phyloP scores from a whole-genome alignment of 2,329 filamentous ascomycete species.

The Zymoseptoria tritici region DNA sequence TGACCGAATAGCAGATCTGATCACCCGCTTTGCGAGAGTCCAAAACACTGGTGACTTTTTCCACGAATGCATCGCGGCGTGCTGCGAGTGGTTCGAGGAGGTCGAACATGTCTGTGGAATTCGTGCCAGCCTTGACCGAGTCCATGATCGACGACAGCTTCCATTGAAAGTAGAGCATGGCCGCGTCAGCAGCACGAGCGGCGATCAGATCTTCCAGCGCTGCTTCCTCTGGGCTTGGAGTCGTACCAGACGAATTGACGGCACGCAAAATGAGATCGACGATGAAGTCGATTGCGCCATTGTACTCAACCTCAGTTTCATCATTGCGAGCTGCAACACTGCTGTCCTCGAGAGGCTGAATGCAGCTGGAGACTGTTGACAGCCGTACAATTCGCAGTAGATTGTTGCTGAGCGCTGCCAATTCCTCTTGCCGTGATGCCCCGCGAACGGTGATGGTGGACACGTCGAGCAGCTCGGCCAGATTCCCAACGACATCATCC shows the following conservation, averaged over 20 bases:
- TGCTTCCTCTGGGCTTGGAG: constrained; percentile 56
- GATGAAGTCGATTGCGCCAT: constrained; percentile 58
- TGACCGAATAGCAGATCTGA: constrained; percentile 66
- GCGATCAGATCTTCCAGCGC: constrained; percentile 73
- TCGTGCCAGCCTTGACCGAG: constrained; percentile 41
- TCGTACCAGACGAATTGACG: constrained; percentile 54
- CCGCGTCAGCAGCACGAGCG: constrained; percentile 64
- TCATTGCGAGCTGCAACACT: constrained; percentile 35
- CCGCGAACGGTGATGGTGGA: constrained; percentile 66
- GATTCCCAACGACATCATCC: constrained; percentile 70
- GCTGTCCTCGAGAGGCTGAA: constrained; percentile 60
- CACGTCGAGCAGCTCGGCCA: constrained; percentile 60
- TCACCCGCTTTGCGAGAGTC: constrained; percentile 46
- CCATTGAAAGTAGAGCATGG: constrained; percentile 94
- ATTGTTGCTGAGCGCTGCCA: constrained; percentile 27
- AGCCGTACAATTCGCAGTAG: constrained; percentile 26
- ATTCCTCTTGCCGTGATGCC: constrained; percentile 47
- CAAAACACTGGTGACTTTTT: constrained; percentile 44
- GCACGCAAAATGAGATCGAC: constrained; percentile 68
- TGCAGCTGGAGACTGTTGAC: constrained; percentile 55
- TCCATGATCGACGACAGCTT: constrained; percentile 34
- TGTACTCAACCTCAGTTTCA: constrained; percentile 16
- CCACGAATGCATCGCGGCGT: constrained; percentile 46
- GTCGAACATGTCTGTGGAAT: constrained; percentile 49
- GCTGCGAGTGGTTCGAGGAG: constrained; percentile 51